phyloP scores from a whole-genome alignment of 139 green algal species.

The Coccomyxa sp. region DNA sequence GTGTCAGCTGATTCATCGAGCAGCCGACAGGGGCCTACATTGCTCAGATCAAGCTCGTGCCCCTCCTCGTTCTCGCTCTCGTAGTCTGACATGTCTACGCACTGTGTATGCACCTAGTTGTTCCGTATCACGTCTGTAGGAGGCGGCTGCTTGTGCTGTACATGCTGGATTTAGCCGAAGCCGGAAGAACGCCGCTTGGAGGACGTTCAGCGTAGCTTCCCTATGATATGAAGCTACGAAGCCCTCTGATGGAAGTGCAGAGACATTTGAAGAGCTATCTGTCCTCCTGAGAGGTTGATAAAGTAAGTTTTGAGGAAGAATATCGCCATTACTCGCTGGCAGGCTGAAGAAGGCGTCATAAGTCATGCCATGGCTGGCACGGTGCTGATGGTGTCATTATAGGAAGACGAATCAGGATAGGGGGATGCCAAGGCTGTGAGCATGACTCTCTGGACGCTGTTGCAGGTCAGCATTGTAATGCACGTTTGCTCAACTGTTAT shows the following conservation, averaged over 20 bases:
- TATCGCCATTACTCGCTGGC: background rate
- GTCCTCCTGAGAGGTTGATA: background rate
- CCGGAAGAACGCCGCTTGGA: background rate
- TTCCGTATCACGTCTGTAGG: background rate
- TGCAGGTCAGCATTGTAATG: constrained; percentile 49
- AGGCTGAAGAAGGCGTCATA: background rate
- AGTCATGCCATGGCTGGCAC: background rate
- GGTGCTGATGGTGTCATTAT: background rate
- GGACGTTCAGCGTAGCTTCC: background rate
- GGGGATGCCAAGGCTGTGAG: background rate
- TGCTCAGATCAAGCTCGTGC: constrained; percentile 65
- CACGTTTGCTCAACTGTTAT: background rate
- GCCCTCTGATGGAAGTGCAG: background rate
- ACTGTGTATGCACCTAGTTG: background rate
- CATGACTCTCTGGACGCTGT: constrained; percentile 83
- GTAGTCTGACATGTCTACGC: constrained; percentile 47
- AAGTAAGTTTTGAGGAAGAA: background rate
- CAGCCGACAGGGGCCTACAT: constrained; percentile 22
- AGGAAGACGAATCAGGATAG: background rate
- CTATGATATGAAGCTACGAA: background rate
- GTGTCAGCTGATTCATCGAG: background rate
- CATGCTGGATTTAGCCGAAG: too few species aligned
- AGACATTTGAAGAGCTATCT: background rate
- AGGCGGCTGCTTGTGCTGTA: too few species aligned
- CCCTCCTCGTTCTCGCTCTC: constrained; percentile 44